phyloP scores from a whole-genome alignment of 1,139 yeast genomes.

The Casaregolazyma lundiana region DNA sequence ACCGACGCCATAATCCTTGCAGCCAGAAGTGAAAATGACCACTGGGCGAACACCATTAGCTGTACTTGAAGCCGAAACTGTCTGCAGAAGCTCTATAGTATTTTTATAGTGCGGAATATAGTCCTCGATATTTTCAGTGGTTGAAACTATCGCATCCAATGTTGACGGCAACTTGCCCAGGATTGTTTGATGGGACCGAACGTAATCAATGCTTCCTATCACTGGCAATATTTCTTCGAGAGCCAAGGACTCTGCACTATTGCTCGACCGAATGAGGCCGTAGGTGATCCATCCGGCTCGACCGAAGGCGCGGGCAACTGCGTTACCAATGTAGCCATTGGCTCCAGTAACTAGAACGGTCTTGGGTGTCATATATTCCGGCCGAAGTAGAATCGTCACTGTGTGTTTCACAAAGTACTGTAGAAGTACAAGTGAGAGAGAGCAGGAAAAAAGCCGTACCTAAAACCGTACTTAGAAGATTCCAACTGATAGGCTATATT shows the following conservation, averaged over 20 bases:
- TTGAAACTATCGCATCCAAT: background rate
- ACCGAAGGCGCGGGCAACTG: slow-evolving; percentile 5
- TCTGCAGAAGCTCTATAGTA: background rate
- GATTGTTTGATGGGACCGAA: background rate
- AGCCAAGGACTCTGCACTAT: background rate
- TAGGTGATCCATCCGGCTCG: slow-evolving; percentile 5
- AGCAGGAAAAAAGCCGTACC: no score
- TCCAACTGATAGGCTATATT: no score
- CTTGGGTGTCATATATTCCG: no score
- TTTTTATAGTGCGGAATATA: background rate
- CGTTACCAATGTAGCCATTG: slow-evolving; percentile 5
- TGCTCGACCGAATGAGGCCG: slow-evolving; percentile 2
- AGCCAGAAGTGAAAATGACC: slow-evolving; percentile 5
- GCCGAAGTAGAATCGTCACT: no score
- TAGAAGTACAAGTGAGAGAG: no score
- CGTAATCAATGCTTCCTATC: background rate
- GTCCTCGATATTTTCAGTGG: slow-evolving; percentile 1
- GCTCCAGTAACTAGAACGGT: slow-evolving; percentile 7
- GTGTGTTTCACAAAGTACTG: no score
- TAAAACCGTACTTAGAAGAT: no score
- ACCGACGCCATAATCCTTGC: slow-evolving; percentile 5
- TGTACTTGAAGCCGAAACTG: background rate
- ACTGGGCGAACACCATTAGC: background rate
- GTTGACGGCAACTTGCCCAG: no score
- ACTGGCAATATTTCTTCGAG: slow-evolving; percentile 1